A percentile compares a stretch with the other conserved stretches of the same genome.
Evolutionary conservation across 2,329 filamentous ascomycete genomes (phyloP).

Genomic region (Microdochium paspali): DNA sequence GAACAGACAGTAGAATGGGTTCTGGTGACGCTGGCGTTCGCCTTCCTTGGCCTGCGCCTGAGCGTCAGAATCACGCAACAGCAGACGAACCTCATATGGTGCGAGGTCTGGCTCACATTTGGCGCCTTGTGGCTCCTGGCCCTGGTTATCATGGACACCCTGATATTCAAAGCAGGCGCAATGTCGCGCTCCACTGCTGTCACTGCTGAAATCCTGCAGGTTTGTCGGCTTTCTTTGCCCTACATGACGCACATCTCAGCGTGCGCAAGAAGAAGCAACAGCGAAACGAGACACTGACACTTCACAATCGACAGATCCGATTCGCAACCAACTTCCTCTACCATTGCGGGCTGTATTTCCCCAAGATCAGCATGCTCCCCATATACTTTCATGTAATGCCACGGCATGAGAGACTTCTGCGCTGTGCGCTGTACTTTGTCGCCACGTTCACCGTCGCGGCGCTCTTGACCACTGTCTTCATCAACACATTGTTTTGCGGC

Average conservation of each 20-base stretch:
- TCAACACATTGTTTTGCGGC: constrained; percentile 2
- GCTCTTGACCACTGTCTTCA: constrained; percentile 1
- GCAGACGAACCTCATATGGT: constrained; percentile 4
- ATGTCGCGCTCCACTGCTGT: not conserved
- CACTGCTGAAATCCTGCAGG: not conserved
- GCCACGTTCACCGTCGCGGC: not conserved
- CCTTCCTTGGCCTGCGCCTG: constrained; percentile 4
- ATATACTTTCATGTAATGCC: constrained; percentile 5
- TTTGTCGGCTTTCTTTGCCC: not conserved
- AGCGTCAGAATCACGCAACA: constrained; percentile 3
- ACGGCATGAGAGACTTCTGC: constrained; percentile 1
- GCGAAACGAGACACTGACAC: not conserved
- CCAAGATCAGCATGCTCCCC: constrained; percentile 5
- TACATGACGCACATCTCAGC: not conserved
- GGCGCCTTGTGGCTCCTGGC: constrained; percentile 2
- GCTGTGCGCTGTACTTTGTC: constrained; percentile 1
- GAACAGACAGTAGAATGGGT: constrained; percentile 4
- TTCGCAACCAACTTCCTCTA: constrained; percentile 6
- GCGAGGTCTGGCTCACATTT: constrained; percentile 4
- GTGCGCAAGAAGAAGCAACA: no score
- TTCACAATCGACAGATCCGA: constrained; percentile 1
- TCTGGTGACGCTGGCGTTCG: constrained; percentile 2
- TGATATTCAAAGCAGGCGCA: constrained; percentile 2
- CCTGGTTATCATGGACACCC: constrained; percentile 5
- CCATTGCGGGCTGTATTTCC: constrained; percentile 7